Base-by-base conservation (phyloP, 2,329 filamentous ascomycete species). In the Fusarium circinatum region DNA sequence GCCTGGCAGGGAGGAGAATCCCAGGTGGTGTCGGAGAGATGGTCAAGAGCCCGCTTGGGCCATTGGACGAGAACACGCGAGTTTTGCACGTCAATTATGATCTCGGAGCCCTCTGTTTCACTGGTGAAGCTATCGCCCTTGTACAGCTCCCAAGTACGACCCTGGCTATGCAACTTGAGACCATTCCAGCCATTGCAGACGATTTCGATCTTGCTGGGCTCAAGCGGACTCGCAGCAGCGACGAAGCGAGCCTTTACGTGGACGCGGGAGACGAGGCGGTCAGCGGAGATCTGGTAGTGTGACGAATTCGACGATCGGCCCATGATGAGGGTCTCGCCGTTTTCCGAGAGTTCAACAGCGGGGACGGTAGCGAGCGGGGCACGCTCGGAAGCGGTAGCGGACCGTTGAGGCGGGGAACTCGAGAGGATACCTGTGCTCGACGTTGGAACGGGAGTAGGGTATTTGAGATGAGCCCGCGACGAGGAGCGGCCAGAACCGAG, bases 141-240 rank as follows among this genome's bases (percentile, higher is more conserved):
- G 73, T 87, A 88, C 78, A 99, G 84, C 75, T 98, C 94, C 86
- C 94, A 96, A 7, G 94, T 93, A 75, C 92, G 91, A 64, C 94
- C 94, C 83, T 96, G 93, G 85, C 94, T 98, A 84, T 98, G 95
- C 76, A 99, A 85, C 85, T 94, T 97, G 75, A 96, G 87, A 22
- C 96, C 96, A 82, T 99, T 99, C 96, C 96, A 98, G 28, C 96
- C 96, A 79, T 93, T 90, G 86, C 96, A 99, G 78, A 94, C 88
- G 77, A 99, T 93, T 82, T 98, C 94, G 52, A 99, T 90, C 82
- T 91, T 92, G 81, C 93, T 94, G 71, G 90, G 88, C 76, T 94
- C 91, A 77, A 94, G 88, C 10, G 89, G 89, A 62, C 89, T 87
- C 26, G 88, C 84, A 18, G 94, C 90, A 28, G 92, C 88, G 72